Base-by-base conservation (phyloP, 805 yeast species). In the Candida germanica region DNA sequence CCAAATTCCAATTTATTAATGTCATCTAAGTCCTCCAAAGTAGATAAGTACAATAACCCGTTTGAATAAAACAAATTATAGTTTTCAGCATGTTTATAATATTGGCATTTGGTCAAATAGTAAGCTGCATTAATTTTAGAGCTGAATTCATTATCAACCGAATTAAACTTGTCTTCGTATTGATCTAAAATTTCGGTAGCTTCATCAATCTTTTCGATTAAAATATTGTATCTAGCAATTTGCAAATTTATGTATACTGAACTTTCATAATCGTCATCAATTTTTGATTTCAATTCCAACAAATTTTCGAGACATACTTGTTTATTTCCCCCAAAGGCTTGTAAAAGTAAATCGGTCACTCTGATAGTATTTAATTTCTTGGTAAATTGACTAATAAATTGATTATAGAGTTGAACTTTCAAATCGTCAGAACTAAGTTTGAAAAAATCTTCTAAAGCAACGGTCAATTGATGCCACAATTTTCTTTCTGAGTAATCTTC, bases 401-500 rank as follows among this genome's bases (percentile, higher is more conserved):
- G 76, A 39, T 79, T 77, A 59, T 75, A 91, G 35, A 91, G 61
- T 44, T 79, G 77, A 48, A 80, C 58, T 47, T 91, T 76, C 38
- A 86, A 60, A 18, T 67, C 68, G 28, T 65, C 66, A 12, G 40
- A 23, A 22, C 39, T 36, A 6, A 27, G 3, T 16, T 31, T 26
- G 64, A 77, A 91, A 53, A 89, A 75, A 43, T 71, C 73, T 23
- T 66, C 66, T 39, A 93, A 66, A 5, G 77, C 61, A 42, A 77
- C 75, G 2, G 96, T 86, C 55, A 93, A 73, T 67, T 93, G 98
- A 64, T 83, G 94, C 97, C 97, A 93, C 56, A 91, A 73, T 59
- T 87, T 88, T 49, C 95, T 72, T 54, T 88, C 96, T 63, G 87
- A 84, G 39, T 71, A 69, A 50, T 87, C 96, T 54, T 89, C 97